Conservation (phyloP, 352 stramenopile genomes). For the Globisporangium camurandrum region DNA sequence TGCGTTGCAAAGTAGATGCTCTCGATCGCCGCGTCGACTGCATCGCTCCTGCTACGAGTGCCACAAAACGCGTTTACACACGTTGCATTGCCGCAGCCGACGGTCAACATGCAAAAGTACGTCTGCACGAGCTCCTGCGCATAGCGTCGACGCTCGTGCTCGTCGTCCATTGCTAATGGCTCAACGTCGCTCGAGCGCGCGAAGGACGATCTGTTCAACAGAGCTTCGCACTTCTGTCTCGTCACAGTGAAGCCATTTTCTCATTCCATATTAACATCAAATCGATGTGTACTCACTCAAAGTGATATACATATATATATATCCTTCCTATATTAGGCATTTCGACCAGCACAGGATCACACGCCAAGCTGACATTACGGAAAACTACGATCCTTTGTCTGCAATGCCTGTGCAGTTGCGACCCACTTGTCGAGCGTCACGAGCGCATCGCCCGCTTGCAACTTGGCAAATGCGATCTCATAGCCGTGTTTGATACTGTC, state of each 20-base stretch:
- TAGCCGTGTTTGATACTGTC: slow-evolving; percentile 86
- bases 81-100: slow-evolving; percentile 23
- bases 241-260: too few species aligned
- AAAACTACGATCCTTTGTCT: too few species aligned
- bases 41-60: slow-evolving; percentile 16
- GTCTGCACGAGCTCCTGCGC: slow-evolving; percentile 41
- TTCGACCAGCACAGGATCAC: too few species aligned
- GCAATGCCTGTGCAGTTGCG: slow-evolving; percentile 43
- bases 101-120: slow-evolving; percentile 61
- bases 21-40: slow-evolving; percentile 36
- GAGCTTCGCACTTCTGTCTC: too few species aligned
- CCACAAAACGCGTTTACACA: slow-evolving; percentile 35
- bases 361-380: too few species aligned
- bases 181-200: too few species aligned
- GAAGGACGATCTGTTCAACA: too few species aligned
- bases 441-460: slow-evolving; percentile 60
- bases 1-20: slow-evolving; percentile 41
- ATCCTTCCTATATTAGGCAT: too few species aligned
- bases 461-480: slow-evolving; percentile 64
- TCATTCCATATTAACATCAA: too few species aligned
- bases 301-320: too few species aligned
- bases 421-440: slow-evolving; percentile 59
- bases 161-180: too few species aligned
- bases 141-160: slow-evolving; percentile 30
- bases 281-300: too few species aligned